Conservation (phyloP, 305 asterid genomes). For the Rubia balearica region DNA sequence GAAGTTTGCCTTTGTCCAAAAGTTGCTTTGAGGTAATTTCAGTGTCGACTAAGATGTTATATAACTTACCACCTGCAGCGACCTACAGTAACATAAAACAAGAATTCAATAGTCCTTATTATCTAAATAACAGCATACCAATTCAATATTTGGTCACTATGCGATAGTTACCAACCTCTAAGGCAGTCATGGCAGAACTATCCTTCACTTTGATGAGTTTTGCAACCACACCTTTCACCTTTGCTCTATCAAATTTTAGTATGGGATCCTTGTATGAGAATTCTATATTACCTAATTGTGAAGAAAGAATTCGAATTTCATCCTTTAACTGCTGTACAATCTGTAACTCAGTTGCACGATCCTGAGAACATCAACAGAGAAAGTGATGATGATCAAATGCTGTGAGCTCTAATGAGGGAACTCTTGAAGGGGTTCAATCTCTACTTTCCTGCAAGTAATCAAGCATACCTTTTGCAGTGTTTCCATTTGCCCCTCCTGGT, state of each 20-base stretch:
- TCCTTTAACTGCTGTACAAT: conserved; percentile 71
- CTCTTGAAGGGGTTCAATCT: conserved; percentile 12
- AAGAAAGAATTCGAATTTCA: conserved; percentile 62
- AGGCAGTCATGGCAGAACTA: conserved; percentile 71
- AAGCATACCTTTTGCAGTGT: conserved; percentile 62
- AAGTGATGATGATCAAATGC: conserved; percentile 10
- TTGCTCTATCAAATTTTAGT: conserved; percentile 71
- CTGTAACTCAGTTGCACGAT: conserved; percentile 57
- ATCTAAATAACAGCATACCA: conserved; percentile 10
- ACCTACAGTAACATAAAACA: conserved; percentile 47
- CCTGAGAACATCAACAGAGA: conserved; percentile 37
- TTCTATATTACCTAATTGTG: conserved; percentile 65
- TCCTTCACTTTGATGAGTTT: conserved; percentile 88
- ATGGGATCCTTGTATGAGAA: conserved; percentile 70
- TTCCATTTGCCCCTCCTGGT: conserved; percentile 75
- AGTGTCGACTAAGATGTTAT: conserved; percentile 82
- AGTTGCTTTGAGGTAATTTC: conserved; percentile 84
- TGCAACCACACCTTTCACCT: conserved; percentile 95
- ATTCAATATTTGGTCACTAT: conserved; percentile 27
- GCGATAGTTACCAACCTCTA: conserved; percentile 52
- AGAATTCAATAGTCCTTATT: not conserved
- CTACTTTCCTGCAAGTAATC: conserved; percentile 14
- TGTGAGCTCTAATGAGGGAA: conserved; percentile 5
- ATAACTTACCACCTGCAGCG: conserved; percentile 95
- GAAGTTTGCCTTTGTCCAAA: conserved; percentile 74